Evolutionary conservation across 2,329 filamentous ascomycete species (phyloP).

Genomic region (Talaromyces sp.): DNA sequence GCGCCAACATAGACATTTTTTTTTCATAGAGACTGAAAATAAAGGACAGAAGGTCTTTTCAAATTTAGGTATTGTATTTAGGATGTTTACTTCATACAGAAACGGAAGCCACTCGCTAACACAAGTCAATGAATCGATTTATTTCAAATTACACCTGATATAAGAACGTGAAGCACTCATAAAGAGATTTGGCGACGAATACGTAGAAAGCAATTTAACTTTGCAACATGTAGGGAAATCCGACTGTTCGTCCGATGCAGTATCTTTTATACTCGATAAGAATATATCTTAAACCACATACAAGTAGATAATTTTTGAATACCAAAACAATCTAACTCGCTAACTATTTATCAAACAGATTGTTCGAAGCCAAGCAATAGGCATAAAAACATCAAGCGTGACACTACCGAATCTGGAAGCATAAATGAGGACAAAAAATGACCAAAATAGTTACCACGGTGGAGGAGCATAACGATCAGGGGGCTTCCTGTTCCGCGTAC

Average conservation of each 20-base stretch:
- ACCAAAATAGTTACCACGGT: not conserved
- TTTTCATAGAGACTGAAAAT: not conserved
- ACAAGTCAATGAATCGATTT: not conserved
- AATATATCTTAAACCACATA: no score
- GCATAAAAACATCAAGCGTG: not conserved
- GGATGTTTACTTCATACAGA: not conserved
- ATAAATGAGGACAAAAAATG: not conserved
- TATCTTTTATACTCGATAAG: no score
- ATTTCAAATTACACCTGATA: not conserved
- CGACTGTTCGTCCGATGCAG: no score
- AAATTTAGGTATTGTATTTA: not conserved
- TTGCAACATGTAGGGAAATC: no score
- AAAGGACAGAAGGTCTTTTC: not conserved
- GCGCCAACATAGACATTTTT: not conserved
- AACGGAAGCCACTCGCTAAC: not conserved
- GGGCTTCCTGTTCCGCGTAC: slow-evolving; percentile 2
- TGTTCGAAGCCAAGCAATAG: not conserved
- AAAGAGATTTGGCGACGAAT: no score
- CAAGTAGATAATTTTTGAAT: no score
- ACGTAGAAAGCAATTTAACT: no score
- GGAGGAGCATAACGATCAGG: slow-evolving; percentile 3
- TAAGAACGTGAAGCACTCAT: not conserved
- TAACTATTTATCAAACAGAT: not conserved
- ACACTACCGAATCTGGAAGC: not conserved
- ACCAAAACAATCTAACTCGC: not conserved